These are phyloP conservation scores for Euphrasia confusa DNA, from an alignment of 257 asterid genomes.

Conservation along the genomic window DNA sequence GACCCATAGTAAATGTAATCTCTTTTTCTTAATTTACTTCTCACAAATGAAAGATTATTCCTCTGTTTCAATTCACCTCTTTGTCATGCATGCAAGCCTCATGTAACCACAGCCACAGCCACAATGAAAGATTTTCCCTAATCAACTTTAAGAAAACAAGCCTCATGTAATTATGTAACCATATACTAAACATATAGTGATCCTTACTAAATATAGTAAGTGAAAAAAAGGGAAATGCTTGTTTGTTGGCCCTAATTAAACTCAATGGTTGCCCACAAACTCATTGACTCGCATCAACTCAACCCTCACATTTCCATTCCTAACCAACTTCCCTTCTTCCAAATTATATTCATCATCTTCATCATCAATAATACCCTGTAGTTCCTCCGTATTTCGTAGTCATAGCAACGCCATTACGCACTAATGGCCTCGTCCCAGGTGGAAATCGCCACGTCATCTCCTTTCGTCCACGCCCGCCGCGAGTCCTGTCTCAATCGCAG, in stretches of 20 bases:
- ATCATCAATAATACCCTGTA: no score
- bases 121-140: no score
- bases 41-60: no score
- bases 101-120: no score
- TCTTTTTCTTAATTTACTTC: no score
- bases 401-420: not conserved
- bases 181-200: not conserved
- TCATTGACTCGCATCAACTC: not conserved
- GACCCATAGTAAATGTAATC: no score
- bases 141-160: not conserved
- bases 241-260: slow-evolving; percentile 22
- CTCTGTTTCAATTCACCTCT: no score
- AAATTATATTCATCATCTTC: no score
- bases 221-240: slow-evolving; percentile 21
- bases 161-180: not conserved
- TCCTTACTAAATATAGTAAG: not conserved
- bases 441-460: slow-evolving; percentile 33
- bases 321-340: not conserved
- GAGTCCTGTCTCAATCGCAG: slow-evolving; percentile 28
- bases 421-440: slow-evolving; percentile 44
- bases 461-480: slow-evolving; percentile 26
- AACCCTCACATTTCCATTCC: not conserved
- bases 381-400: no score
- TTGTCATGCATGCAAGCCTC: no score
- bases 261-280: slow-evolving; percentile 20